These are phyloP conservation scores for Fonsecaea pugnacius DNA, from an alignment of 2,329 filamentous ascomycete species.

Conservation along the genomic window DNA sequence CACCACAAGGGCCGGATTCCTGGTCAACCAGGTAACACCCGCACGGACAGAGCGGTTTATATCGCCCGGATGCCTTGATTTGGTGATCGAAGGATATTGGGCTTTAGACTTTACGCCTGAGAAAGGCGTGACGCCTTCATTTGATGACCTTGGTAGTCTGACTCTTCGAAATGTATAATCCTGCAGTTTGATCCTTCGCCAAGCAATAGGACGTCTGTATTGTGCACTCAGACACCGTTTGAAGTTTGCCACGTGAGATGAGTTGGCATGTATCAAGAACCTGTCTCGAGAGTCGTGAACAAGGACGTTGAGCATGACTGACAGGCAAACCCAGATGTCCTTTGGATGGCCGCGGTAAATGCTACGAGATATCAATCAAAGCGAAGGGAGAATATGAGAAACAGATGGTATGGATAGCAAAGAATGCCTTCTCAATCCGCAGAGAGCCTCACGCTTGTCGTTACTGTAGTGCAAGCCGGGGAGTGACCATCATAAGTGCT, in stretches of 20 bases:
- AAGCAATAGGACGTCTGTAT: background rate
- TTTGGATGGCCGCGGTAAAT: background rate
- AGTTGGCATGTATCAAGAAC: background rate
- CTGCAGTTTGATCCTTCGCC: background rate
- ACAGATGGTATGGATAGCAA: background rate
- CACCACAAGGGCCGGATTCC: constrained; percentile 16
- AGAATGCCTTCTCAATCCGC: background rate
- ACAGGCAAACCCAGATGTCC: background rate
- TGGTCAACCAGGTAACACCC: constrained; percentile 21
- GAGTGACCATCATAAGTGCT: background rate
- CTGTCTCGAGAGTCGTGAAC: background rate
- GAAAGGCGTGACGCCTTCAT: background rate
- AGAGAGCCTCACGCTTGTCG: background rate
- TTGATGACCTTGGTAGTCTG: background rate
- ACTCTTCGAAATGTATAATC: background rate
- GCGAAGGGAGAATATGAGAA: background rate
- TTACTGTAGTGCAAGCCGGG: background rate
- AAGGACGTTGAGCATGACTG: background rate
- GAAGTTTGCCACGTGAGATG: background rate
- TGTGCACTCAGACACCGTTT: background rate
- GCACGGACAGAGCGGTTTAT: background rate
- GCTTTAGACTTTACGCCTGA: background rate
- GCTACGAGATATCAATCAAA: background rate
- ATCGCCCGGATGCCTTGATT: background rate
- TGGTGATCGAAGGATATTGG: background rate